These are phyloP conservation scores for Heritiera littoralis DNA, from an alignment of 345 rosid species.

Conservation along the genomic window DNA sequence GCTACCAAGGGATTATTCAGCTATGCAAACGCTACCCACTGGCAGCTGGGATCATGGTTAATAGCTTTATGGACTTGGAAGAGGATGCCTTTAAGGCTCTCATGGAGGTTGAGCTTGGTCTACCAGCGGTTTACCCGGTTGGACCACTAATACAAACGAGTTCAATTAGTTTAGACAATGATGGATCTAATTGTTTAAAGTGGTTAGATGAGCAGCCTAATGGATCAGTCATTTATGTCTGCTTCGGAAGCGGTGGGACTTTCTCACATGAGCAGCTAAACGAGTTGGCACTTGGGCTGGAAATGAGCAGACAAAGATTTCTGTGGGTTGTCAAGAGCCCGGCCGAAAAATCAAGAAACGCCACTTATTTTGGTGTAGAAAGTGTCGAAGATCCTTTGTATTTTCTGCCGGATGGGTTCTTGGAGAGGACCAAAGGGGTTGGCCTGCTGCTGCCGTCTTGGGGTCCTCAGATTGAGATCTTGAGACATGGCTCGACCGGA, in stretches of 20 bases:
- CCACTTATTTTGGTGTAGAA: conserved; percentile 15
- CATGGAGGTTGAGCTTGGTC: neutral
- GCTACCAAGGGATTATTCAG: conserved; percentile 39
- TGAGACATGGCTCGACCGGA: conserved; percentile 53
- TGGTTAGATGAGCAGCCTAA: conserved; percentile 38
- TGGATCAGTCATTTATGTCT: conserved; percentile 31
- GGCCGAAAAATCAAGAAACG: conserved; percentile 18
- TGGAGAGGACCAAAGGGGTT: conserved; percentile 27
- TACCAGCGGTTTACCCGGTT: conserved; percentile 28
- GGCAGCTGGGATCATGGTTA: conserved; percentile 45
- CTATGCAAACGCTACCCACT: conserved; percentile 23
- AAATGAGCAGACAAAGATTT: conserved; percentile 39
- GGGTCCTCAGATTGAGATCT: conserved; percentile 61
- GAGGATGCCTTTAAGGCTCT: conserved; percentile 34
- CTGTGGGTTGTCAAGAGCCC: conserved; percentile 38
- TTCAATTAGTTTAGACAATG: neutral
- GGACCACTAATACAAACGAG: conserved; percentile 27
- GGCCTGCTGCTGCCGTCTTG: conserved; percentile 43
- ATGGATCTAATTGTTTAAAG: conserved; percentile 23
- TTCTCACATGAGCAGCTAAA: conserved; percentile 23
- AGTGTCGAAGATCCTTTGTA: conserved; percentile 14
- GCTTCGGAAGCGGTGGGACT: conserved; percentile 45
- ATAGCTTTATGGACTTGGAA: conserved; percentile 46
- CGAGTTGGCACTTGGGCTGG: conserved; percentile 38
- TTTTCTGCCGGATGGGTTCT: conserved; percentile 39